phyloP scores from a whole-genome alignment of 768 basidiomycete species.

The Chalciporus sphaerocephalus region DNA sequence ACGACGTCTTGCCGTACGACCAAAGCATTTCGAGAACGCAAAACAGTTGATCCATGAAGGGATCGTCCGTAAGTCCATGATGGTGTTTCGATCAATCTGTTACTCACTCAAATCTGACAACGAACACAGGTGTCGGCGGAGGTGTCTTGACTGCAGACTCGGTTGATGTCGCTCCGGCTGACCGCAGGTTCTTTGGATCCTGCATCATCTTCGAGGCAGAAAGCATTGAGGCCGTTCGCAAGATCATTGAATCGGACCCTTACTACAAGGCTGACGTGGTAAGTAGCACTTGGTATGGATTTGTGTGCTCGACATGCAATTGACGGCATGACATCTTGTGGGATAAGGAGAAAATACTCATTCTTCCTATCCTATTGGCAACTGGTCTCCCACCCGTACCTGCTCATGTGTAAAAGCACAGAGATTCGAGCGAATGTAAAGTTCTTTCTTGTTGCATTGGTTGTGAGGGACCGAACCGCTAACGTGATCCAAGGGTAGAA shows the following conservation, averaged over 20 bases:
- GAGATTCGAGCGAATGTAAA: not conserved
- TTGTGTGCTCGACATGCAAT: not conserved
- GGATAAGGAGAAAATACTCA: slow-evolving; percentile 53
- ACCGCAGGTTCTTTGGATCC: slow-evolving; percentile 58
- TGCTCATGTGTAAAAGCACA: slow-evolving; percentile 6
- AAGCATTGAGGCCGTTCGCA: slow-evolving; percentile 40
- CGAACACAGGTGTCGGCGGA: slow-evolving; percentile 49
- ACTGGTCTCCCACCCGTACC: slow-evolving; percentile 14
- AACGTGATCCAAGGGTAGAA: not conserved
- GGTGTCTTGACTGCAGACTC: slow-evolving; percentile 55
- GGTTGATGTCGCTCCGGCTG: slow-evolving; percentile 39
- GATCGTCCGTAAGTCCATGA: slow-evolving; percentile 43
- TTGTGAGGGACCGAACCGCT: not conserved
- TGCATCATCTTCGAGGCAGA: slow-evolving; percentile 52
- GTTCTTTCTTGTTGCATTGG: not conserved
- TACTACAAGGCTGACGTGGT: slow-evolving; percentile 26
- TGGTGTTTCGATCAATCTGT: slow-evolving; percentile 6
- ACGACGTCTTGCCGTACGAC: slow-evolving; percentile 50
- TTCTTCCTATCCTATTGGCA: slow-evolving; percentile 41
- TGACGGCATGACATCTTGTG: slow-evolving; percentile 40
- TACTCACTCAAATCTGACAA: too few relatives aligned
- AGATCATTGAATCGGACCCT: slow-evolving; percentile 22
- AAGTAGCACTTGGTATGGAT: not conserved
- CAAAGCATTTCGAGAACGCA: slow-evolving; percentile 45
- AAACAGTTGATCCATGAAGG: slow-evolving; percentile 37